phyloP scores from a whole-genome alignment of 441 rosid species.

The Viola pubescens region DNA sequence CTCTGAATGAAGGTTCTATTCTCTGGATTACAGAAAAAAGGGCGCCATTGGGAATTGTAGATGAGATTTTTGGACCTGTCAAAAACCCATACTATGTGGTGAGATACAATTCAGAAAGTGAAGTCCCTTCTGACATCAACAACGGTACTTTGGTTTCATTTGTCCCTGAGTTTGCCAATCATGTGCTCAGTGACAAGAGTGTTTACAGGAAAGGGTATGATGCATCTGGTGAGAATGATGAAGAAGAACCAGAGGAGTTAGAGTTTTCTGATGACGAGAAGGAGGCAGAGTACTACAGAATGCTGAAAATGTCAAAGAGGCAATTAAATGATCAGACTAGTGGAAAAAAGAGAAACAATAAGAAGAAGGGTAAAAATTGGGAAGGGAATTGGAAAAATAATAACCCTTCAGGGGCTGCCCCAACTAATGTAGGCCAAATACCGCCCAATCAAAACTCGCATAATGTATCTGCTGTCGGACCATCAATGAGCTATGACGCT shows the following conservation, averaged over 20 bases:
- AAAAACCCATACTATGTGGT: conserved; percentile 78
- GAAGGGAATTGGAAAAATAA: conserved; percentile 36
- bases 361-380: conserved; percentile 44
- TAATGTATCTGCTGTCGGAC: conserved; percentile 15
- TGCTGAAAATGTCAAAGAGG: conserved; percentile 65
- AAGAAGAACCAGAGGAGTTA: conserved; percentile 68
- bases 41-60: conserved; percentile 66
- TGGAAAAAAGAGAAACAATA: conserved; percentile 37
- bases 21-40: conserved; percentile 74
- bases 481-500: conserved; percentile 23
- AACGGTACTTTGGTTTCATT: conserved; percentile 66
- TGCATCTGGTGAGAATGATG: conserved; percentile 95
- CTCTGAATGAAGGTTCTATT: conserved; percentile 81
- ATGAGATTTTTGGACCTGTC: conserved; percentile 96
- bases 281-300: conserved; percentile 71
- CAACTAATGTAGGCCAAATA: conserved; percentile 15
- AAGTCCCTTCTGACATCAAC: conserved; percentile 53
- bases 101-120: conserved; percentile 83
- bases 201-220: conserved; percentile 89
- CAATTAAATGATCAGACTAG: conserved; percentile 36
- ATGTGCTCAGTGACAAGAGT: conserved; percentile 59
- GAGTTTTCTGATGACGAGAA: conserved; percentile 98
- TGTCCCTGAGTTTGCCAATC: conserved; percentile 72
- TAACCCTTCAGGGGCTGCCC: conserved; percentile 24
- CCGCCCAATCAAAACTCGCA: conserved; percentile 23